Percentiles rank a stretch among this genome's conserved stretches.
Conservation (phyloP, 2,329 filamentous ascomycete species). For the Botryotinia convoluta region DNA sequence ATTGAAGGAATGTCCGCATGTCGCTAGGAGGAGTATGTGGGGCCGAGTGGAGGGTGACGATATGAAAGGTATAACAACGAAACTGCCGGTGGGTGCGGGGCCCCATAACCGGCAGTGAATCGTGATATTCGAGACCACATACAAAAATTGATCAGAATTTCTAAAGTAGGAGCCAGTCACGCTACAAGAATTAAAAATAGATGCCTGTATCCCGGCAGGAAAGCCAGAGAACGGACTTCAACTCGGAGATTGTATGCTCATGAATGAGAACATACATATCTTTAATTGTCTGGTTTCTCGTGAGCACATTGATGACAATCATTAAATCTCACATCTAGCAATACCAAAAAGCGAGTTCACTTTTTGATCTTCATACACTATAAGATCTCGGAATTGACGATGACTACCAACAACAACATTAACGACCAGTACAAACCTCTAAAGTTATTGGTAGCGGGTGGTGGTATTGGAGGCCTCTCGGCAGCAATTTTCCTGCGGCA, state of each 20-base stretch:
- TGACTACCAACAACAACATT: neutral
- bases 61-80: neutral
- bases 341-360: neutral
- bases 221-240: neutral
- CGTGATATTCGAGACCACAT: neutral
- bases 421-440: conserved; percentile 1
- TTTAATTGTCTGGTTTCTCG: neutral
- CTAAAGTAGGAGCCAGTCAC: neutral
- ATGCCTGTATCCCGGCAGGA: neutral
- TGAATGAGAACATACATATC: neutral
- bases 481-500: conserved; percentile 46
- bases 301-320: neutral
- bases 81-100: neutral
- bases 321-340: neutral
- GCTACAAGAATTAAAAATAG: neutral
- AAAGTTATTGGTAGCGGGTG: conserved; percentile 27
- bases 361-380: neutral
- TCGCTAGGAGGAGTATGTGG: neutral
- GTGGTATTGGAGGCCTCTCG: conserved; percentile 53
- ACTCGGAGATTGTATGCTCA: neutral
- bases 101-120: neutral
- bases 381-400: neutral
- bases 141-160: neutral
- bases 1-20: neutral
- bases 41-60: neutral